phyloP scores from a whole-genome alignment of 345 rosid genomes.

The Eucalyptus lansdowneana region DNA sequence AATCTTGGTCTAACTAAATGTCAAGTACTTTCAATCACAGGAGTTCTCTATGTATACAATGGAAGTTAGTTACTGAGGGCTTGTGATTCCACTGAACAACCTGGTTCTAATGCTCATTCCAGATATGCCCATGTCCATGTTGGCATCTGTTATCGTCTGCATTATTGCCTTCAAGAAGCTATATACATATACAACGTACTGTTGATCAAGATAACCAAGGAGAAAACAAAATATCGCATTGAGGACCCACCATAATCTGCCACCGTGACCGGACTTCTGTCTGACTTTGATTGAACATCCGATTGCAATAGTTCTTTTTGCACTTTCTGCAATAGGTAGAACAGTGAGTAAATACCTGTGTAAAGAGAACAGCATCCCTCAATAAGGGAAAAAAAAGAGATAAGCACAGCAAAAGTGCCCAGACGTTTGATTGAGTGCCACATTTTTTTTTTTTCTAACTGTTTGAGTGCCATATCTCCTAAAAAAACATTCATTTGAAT shows the following conservation, averaged over 20 bases:
- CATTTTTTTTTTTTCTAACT: too few species aligned
- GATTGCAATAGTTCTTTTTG: conserved; percentile 77
- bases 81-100: neutral
- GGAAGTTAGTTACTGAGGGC: neutral
- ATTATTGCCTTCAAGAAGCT: neutral
- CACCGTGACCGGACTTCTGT: conserved; percentile 87
- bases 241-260: conserved; percentile 81
- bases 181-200: neutral
- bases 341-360: neutral
- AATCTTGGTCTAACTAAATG: neutral
- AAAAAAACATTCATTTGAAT: neutral
- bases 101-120: neutral
- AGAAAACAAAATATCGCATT: neutral
- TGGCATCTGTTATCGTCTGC: neutral
- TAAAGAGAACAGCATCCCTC: neutral
- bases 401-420: neutral
- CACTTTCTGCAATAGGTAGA: conserved; percentile 46
- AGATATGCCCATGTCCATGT: neutral
- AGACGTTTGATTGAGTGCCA: accelerated
- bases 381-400: neutral
- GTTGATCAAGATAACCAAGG: neutral
- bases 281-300: conserved; percentile 84
- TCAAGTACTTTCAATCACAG: neutral
- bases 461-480: neutral
- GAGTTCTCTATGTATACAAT: neutral